These are phyloP conservation scores for Botrytis sinoallii DNA, from an alignment of 2,329 filamentous ascomycete species.

Conservation along the genomic window DNA sequence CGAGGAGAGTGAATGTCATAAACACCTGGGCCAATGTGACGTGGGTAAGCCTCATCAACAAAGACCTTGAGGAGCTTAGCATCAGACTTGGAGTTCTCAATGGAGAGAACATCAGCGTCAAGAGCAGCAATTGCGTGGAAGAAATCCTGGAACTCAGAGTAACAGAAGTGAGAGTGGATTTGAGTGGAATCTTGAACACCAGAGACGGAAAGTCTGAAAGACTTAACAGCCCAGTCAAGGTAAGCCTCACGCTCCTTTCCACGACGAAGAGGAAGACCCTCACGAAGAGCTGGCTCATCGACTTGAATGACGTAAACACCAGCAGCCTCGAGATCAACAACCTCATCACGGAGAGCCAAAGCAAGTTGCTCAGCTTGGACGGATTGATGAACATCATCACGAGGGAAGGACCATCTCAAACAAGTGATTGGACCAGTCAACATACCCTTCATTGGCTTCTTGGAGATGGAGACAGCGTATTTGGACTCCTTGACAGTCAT, in stretches of 20 bases:
- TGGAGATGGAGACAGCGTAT: slow-evolving; percentile 92
- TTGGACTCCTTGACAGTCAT: slow-evolving; percentile 99
- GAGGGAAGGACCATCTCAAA: slow-evolving; percentile 98
- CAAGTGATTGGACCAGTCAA: slow-evolving; percentile 98
- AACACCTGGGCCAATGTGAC: slow-evolving; percentile 98
- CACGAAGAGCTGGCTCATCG: slow-evolving; percentile 97
- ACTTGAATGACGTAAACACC: slow-evolving; percentile 98
- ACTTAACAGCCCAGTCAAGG: slow-evolving; percentile 95
- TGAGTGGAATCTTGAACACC: slow-evolving; percentile 94
- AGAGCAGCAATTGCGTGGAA: slow-evolving; percentile 99
- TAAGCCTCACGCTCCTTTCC: slow-evolving; percentile 96
- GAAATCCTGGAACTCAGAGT: slow-evolving; percentile 99
- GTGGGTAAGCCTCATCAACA: slow-evolving; percentile 93
- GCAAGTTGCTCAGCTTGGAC: slow-evolving; percentile 98
- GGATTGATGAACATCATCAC: slow-evolving; percentile 98
- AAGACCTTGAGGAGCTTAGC: slow-evolving; percentile 99
- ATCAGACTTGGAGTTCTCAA: slow-evolving; percentile 99
- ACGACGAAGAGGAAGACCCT: slow-evolving; percentile 94
- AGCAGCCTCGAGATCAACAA: slow-evolving; percentile 94
- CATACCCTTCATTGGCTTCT: slow-evolving; percentile 99
- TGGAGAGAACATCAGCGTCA: slow-evolving; percentile 96
- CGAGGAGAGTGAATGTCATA: slow-evolving; percentile 99
- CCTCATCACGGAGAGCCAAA: slow-evolving; percentile 96
- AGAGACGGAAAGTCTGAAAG: slow-evolving; percentile 92
- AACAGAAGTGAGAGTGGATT: slow-evolving; percentile 99